phyloP scores from a whole-genome alignment of 108 stramenopile genomes.

The Skeletonema tropicum region DNA sequence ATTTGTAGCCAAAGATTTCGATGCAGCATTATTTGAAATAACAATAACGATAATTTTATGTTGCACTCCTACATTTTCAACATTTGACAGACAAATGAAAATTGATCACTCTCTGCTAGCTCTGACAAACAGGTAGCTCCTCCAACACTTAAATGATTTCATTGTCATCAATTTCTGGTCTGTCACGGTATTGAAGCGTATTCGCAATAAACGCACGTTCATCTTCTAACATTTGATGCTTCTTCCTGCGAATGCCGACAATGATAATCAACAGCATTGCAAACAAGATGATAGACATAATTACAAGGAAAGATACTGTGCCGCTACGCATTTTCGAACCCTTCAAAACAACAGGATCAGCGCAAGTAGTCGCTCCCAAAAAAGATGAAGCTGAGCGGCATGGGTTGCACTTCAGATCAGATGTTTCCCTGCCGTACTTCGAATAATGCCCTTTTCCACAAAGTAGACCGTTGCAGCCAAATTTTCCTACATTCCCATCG shows the following conservation, averaged over 20 bases:
- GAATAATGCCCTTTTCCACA: slow-evolving; percentile 39
- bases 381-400: slow-evolving; percentile 1
- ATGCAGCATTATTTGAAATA: neutral
- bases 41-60: neutral
- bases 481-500: slow-evolving; percentile 53
- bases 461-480: slow-evolving; percentile 42
- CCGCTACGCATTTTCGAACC: neutral
- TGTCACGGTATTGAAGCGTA: neutral
- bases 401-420: neutral
- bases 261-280: neutral
- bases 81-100: neutral
- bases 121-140: neutral
- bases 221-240: neutral
- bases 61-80: neutral
- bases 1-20: neutral
- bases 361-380: neutral
- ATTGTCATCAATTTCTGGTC: neutral
- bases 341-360: neutral
- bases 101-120: neutral
- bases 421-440: slow-evolving; percentile 28
- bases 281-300: slow-evolving; percentile 3
- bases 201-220: neutral
- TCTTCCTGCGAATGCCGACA: neutral
- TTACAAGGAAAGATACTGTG: slow-evolving; percentile 11
- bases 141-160: neutral